Evolutionary conservation across 257 asterid genomes (phyloP).

Genomic region (Solanum paucissectum): DNA sequence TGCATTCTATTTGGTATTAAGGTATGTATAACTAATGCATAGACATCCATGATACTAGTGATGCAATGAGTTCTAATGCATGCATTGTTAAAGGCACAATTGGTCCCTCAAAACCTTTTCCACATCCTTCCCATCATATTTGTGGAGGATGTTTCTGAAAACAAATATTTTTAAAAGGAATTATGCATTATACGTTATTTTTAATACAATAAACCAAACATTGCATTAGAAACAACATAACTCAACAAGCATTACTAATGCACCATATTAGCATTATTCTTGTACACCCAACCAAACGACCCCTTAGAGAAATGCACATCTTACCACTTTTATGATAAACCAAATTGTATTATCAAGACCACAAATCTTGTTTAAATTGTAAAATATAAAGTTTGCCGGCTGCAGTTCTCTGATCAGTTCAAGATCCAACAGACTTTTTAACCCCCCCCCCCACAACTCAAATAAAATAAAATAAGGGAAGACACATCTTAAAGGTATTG

Average conservation of each 20-base stretch:
- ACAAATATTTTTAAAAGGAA: background rate
- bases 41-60: background rate
- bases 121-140: background rate
- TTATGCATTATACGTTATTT: background rate
- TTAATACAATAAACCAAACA: background rate
- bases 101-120: background rate
- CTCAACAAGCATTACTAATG: background rate
- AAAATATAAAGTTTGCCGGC: background rate
- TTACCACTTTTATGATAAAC: background rate
- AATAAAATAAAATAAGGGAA: background rate
- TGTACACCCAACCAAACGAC: background rate
- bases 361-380: background rate
- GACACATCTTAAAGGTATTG: background rate
- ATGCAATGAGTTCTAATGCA: background rate
- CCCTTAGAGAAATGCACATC: background rate
- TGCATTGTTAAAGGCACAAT: background rate
- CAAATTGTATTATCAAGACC: background rate
- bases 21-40: background rate
- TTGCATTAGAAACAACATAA: background rate
- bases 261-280: background rate
- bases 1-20: background rate
- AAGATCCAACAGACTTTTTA: background rate
- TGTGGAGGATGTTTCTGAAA: too few species aligned
- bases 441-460: rapidly evolving
- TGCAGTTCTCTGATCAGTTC: background rate